Base-by-base conservation (phyloP, 768 basidiomycete genomes). In the Naganishia antarctica region DNA sequence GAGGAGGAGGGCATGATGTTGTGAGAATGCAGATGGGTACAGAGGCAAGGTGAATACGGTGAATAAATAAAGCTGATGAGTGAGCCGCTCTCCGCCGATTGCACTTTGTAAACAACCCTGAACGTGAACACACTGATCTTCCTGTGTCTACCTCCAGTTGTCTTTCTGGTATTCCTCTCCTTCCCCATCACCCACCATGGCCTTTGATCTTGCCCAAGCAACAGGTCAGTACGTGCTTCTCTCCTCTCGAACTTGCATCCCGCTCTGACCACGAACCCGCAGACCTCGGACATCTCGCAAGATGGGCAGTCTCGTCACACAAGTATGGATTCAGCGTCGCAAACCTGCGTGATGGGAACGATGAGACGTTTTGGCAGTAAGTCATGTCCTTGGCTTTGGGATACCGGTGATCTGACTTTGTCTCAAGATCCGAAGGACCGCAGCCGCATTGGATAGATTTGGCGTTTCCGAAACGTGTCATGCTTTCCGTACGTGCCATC, bases 281-380 rank as follows among this genome's bases (percentile, higher is more conserved):
- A 40, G 80, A 80, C 61, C 66, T 99, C 60, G 91, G 91, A 9
- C 82, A 84, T 45, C 83, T 90, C 34, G 96, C 89, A 46, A 87
- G 87, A 70, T 99, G 94, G 96, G 88, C 90, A 12, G 94, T 98
- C 3, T 97, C 93, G 13, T 92, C 89, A 0, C 91, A 84, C 79
- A 99, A 99, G 76, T 96, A 93, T 67, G 93, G 93, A 0, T 97
- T 93, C 75, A 92, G 94, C 8, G 86, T 91, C 41, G 91, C 96
- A 73, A 92, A 92, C 76, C 80, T 98, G 46, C 83, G 86, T 28
- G 93, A 97, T 70, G 84, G 84, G 34, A 88, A 94, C 72, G 86
- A 89, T 7, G 87, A 89, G 43, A 97, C 93, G 0, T 94, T 97
- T 74, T 98, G 96, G 96, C 96, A 98, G 93, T 98, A 76, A 76